Evolutionary conservation across 2,329 filamentous ascomycete genomes (phyloP), one percentile per base, ranked within the genome.

Genomic region (Diaporthe citriasiana): DNA sequence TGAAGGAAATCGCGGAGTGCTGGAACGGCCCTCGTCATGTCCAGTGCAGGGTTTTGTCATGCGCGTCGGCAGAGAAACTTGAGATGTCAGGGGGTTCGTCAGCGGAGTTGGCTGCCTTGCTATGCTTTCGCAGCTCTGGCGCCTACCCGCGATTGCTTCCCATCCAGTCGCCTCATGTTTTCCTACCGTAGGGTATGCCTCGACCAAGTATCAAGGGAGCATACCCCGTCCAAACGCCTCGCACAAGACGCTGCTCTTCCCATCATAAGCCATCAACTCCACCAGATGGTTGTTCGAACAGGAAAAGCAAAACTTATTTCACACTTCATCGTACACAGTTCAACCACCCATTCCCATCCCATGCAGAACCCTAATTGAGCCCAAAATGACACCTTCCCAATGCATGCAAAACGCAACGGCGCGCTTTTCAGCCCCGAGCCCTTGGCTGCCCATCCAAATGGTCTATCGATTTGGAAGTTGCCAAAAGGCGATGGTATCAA

Each of bases 281-380:
- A 51, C 33, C 33, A 50, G 27, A 57, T 65, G 60, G 38, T 50
- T 47, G 56, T 55, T 68, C 35, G 47, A 71, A 66, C 51, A 68
- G 50, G 53, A 53, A 71, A 69, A 68, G 42, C 68, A 51, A 45
- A 47, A 57, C 38, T 53, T 55, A 73, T 69, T 56, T 74, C 60
- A 71, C 74, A 74, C 71, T 63, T 71, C 74, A 75, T 75, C 74
- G 71, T 75, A 75, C 74, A 75, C 66, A 70, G 72, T 74, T 70
- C 53, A 57, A 69, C 74, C 73, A 50, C 74, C 55, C 19, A 69
- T 63, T 56, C 53, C 68, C 68, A 50, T 70, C 68, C 74, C 74
- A 74, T 75, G 74, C 66, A 74, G 53, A 55, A 75, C 40, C 60
- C 74, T 50, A 27, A n/a, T 55, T 57, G 73, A 73, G 57, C 68